Conservation (phyloP, 139 green algal species). For the Coelastrella sp. region DNA sequence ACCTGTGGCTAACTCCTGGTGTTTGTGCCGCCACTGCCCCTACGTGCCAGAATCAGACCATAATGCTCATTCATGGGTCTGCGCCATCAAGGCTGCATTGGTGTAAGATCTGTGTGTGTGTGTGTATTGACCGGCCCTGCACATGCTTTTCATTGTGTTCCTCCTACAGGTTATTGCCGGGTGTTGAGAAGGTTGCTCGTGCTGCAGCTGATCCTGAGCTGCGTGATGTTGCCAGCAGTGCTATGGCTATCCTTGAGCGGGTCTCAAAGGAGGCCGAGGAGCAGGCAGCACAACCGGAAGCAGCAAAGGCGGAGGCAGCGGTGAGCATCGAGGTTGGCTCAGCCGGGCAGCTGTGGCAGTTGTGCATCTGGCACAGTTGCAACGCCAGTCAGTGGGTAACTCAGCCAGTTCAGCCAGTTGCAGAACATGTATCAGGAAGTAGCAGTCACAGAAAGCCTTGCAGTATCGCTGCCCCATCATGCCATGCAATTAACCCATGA, state of each 20-base stretch:
- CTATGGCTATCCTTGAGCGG: slow-evolving; percentile 53
- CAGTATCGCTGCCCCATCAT: background rate
- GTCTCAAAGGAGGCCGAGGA: slow-evolving; percentile 61
- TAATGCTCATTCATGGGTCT: background rate
- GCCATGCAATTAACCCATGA: too few relatives aligned
- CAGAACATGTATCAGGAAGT: background rate
- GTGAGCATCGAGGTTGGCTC: background rate
- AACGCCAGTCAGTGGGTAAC: too few relatives aligned
- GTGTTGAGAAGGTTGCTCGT: slow-evolving; percentile 68
- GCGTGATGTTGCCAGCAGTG: slow-evolving; percentile 71
- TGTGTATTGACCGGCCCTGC: background rate
- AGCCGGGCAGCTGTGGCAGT: too few relatives aligned
- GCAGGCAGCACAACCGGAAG: slow-evolving; percentile 54
- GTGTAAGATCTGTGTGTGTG: background rate
- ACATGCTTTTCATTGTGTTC: background rate
- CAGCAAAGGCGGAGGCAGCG: background rate
- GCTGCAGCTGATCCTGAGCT: slow-evolving; percentile 80
- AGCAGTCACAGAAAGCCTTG: background rate
- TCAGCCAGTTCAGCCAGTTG: background rate
- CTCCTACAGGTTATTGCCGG: slow-evolving; percentile 67
- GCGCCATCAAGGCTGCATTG: background rate
- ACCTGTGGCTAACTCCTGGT: too few relatives aligned
- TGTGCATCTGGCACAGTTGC: too few relatives aligned
- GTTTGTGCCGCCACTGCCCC: too few relatives aligned
- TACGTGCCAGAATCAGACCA: too few relatives aligned